Evolutionary conservation across 768 basidiomycete genomes (phyloP).

Genomic region (Suillus luteus): DNA sequence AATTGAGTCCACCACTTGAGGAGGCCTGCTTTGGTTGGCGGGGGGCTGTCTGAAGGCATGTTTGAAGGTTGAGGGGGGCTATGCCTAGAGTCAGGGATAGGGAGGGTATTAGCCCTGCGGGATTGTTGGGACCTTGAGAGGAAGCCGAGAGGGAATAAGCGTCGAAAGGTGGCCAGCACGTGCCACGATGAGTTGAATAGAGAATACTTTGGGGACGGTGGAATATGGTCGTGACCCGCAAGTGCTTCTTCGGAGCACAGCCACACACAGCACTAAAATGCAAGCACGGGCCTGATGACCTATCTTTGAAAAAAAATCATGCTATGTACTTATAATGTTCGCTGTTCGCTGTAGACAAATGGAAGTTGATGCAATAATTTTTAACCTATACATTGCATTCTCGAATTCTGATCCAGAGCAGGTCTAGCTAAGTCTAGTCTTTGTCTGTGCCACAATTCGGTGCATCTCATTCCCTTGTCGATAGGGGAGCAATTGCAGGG

Average conservation of each 20-base stretch:
- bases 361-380: background rate
- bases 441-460: no score
- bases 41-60: conserved; percentile 35
- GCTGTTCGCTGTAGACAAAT: background rate
- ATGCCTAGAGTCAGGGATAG: conserved; percentile 9
- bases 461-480: no score
- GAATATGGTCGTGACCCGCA: conserved; percentile 10
- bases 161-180: conserved; percentile 12
- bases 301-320: background rate
- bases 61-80: background rate
- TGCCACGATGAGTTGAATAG: conserved; percentile 21
- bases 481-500: no score
- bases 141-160: conserved; percentile 7
- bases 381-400: background rate
- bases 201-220: background rate
- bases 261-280: conserved; percentile 8
- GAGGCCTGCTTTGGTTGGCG: conserved; percentile 57
- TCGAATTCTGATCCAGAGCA: background rate
- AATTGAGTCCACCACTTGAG: conserved; percentile 87
- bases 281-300: background rate
- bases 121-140: background rate
- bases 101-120: conserved; percentile 1
- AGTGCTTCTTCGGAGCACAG: conserved; percentile 9
- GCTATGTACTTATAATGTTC: background rate
- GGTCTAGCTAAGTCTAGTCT: background rate